phyloP scores from a whole-genome alignment of 495 filamentous ascomycete genomes.

The Lichina pygmaea region DNA sequence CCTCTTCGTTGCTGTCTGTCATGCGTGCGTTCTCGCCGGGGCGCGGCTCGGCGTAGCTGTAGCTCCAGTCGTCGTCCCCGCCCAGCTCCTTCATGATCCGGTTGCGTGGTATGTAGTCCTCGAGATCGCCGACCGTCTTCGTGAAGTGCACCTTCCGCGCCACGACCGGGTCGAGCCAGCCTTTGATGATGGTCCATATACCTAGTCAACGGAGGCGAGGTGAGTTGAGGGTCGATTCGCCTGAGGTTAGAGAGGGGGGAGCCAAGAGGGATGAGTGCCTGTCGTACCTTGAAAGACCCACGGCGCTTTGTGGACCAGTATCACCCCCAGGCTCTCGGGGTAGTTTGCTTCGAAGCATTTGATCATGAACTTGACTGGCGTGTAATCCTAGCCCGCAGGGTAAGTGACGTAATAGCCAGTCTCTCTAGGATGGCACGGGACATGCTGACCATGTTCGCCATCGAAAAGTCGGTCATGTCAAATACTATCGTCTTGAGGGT shows the following conservation, averaged over 20 bases:
- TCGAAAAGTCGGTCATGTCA: conserved; percentile 77
- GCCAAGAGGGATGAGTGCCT: background rate
- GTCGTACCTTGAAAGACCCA: conserved; percentile 79
- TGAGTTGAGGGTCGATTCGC: conserved; percentile 5
- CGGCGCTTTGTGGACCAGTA: conserved; percentile 89
- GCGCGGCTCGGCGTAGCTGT: conserved; percentile 51
- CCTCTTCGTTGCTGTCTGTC: conserved; percentile 24
- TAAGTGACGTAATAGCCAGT: background rate
- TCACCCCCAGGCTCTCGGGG: conserved; percentile 69
- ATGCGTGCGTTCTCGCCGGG: conserved; percentile 44
- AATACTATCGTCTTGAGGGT: conserved; percentile 51
- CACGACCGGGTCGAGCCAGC: conserved; percentile 94
- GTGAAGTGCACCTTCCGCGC: conserved; percentile 90
- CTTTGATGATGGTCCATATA: conserved; percentile 60
- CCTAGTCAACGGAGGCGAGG: conserved; percentile 1
- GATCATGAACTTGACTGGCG: conserved; percentile 95
- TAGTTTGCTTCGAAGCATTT: conserved; percentile 99
- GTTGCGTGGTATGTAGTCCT: conserved; percentile 38
- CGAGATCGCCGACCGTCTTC: conserved; percentile 52
- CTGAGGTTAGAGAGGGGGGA: background rate
- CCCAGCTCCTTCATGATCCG: conserved; percentile 61
- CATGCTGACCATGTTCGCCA: conserved; percentile 69
- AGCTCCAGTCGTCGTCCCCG: conserved; percentile 58
- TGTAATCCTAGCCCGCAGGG: conserved; percentile 39
- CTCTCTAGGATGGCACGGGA: background rate